Conservation (phyloP, 2,329 filamentous ascomycete species). For the Byssochlamys sp. region DNA sequence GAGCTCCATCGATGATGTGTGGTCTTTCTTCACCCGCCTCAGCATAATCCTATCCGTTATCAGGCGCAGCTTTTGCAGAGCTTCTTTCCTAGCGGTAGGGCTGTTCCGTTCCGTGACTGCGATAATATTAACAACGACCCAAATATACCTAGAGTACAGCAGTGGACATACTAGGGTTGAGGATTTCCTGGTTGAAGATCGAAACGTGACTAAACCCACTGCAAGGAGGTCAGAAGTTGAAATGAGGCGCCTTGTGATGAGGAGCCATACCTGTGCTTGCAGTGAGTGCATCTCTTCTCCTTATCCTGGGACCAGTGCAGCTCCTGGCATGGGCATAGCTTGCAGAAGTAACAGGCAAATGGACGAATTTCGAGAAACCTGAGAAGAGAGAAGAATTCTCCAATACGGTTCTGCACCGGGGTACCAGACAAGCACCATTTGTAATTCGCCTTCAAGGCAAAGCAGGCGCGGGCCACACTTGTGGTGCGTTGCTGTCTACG, state of each 20-base stretch:
- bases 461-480: conserved; percentile 88
- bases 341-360: conserved; percentile 91
- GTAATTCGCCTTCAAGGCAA: conserved; percentile 75
- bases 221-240: conserved; percentile 2
- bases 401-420: conserved; percentile 90
- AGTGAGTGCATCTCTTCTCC: conserved; percentile 60
- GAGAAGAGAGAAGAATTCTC: conserved; percentile 89
- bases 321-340: conserved; percentile 67
- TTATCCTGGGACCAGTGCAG: conserved; percentile 75
- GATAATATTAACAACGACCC: conserved; percentile 41
- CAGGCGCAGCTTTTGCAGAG: conserved; percentile 71
- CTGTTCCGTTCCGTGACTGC: conserved; percentile 48
- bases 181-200: conserved; percentile 86
- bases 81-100: conserved; percentile 51
- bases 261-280: conserved; percentile 45
- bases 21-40: conserved; percentile 83
- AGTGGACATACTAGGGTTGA: conserved; percentile 56
- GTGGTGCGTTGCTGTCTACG: conserved; percentile 53
- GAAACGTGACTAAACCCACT: conserved; percentile 60
- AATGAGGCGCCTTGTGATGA: conserved; percentile 5
- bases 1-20: conserved; percentile 89
- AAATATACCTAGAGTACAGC: background rate
- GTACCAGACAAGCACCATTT: conserved; percentile 96
- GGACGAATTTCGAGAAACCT: conserved; percentile 82
- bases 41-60: conserved; percentile 93